These are phyloP conservation scores for Cutaneotrichosporon cavernicola DNA, from an alignment of 1,284 basidiomycete genomes.

Conservation along the genomic window DNA sequence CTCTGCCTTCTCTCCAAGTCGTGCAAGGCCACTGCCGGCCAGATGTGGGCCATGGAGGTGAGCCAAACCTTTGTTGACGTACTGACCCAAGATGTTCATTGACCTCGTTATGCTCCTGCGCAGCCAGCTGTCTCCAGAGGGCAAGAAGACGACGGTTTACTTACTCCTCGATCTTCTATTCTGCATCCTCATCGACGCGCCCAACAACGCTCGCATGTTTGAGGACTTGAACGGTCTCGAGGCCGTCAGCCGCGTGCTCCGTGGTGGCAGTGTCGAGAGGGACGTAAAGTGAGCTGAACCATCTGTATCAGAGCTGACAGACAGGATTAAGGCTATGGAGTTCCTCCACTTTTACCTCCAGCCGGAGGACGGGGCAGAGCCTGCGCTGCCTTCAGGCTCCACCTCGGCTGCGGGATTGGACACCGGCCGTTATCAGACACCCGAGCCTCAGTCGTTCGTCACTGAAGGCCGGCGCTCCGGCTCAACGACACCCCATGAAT, in stretches of 20 bases:
- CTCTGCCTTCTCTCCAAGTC: slow-evolving; percentile 67
- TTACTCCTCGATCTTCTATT: slow-evolving; percentile 74
- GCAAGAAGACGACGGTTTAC: slow-evolving; percentile 57
- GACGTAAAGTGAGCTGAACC: slow-evolving; percentile 67
- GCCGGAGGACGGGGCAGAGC: slow-evolving; percentile 59
- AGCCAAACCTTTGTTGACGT: slow-evolving; percentile 26
- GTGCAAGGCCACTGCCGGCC: slow-evolving; percentile 69
- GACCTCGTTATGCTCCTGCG: slow-evolving; percentile 45
- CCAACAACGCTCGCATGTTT: slow-evolving; percentile 68
- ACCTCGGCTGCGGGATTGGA: neutral
- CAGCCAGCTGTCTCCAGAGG: slow-evolving; percentile 29
- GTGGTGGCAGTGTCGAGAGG: slow-evolving; percentile 72
- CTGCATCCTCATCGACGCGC: slow-evolving; percentile 78
- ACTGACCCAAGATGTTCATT: slow-evolving; percentile 39
- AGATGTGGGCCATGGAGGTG: slow-evolving; percentile 70
- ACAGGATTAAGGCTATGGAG: slow-evolving; percentile 87
- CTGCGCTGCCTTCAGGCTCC: slow-evolving; percentile 10
- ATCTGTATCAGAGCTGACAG: slow-evolving; percentile 8
- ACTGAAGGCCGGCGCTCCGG: neutral
- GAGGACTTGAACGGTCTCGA: slow-evolving; percentile 74
- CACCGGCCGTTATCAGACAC: slow-evolving; percentile 3
- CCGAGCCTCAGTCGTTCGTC: slow-evolving; percentile 13
- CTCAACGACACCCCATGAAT: slow-evolving; percentile 3
- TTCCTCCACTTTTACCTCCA: slow-evolving; percentile 88
- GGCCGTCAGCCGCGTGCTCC: slow-evolving; percentile 74